Conservation (phyloP, 192 early-diverging fungal species). For the Coemansia sp. region DNA sequence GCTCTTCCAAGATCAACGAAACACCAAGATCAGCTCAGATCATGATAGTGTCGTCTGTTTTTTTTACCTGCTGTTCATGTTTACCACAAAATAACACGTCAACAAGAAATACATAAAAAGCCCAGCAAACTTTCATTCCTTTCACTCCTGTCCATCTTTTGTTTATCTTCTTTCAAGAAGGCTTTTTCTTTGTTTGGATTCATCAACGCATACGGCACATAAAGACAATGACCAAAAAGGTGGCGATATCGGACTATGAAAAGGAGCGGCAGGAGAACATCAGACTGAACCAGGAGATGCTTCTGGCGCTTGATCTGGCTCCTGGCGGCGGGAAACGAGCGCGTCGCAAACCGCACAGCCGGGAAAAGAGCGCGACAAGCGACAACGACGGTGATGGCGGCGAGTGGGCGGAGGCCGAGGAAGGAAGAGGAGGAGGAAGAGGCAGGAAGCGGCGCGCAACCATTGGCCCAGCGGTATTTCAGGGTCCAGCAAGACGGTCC, state of each 20-base stretch:
- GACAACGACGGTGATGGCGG: constrained; percentile 16
- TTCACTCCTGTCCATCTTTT: too few species aligned
- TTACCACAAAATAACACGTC: too few species aligned
- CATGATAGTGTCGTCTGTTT: too few species aligned
- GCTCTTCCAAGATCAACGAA: too few species aligned
- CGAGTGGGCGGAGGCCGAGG: constrained; percentile 13
- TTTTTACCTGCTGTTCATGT: too few species aligned
- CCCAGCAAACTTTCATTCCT: too few species aligned
- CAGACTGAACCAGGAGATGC: constrained; percentile 59
- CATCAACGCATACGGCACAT: not conserved
- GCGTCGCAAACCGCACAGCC: constrained; percentile 13
- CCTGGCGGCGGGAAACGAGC: not conserved
- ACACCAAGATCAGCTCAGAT: too few species aligned
- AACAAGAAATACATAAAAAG: too few species aligned
- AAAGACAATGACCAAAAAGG: constrained; percentile 9
- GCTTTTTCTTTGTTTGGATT: not conserved
- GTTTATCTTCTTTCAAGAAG: not conserved
- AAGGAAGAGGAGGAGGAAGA: not conserved
- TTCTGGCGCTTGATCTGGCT: constrained; percentile 53
- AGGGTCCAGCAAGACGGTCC: constrained; percentile 35
- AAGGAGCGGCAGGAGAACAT: constrained; percentile 63
- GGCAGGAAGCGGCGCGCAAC: constrained; percentile 9
- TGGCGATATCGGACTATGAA: constrained; percentile 50
- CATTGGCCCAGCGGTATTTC: not conserved
- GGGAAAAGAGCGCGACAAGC: not conserved